phyloP scores from a whole-genome alignment of 352 stramenopile genomes.

The Phytophthora vignae region DNA sequence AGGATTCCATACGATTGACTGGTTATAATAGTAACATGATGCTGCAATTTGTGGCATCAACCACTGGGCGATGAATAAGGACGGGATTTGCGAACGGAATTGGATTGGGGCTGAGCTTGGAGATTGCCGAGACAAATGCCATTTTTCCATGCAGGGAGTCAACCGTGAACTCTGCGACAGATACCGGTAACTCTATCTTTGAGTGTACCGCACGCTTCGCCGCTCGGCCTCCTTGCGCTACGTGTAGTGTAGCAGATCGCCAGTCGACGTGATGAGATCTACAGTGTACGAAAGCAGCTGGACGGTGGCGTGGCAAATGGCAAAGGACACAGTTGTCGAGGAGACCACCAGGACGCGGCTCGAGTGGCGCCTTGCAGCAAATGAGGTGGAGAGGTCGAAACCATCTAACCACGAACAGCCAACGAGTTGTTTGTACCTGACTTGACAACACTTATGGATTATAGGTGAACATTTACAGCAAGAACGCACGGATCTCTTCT shows the following conservation, averaged over 20 bases:
- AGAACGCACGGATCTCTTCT: not conserved
- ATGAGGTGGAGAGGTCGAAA: not conserved
- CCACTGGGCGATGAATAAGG: not conserved
- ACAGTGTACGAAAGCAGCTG: not conserved
- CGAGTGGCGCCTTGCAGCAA: not conserved
- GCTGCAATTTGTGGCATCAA: not conserved
- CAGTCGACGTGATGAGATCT: no score
- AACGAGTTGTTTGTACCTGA: conserved; percentile 4
- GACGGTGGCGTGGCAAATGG: no score
- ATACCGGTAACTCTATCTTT: no score
- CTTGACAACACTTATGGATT: conserved; percentile 8
- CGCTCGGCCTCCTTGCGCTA: no score
- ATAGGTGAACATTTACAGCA: not conserved
- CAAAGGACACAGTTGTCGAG: no score
- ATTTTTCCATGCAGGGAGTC: no score
- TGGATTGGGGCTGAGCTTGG: no score
- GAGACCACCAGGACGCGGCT: not conserved
- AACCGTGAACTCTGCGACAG: no score
- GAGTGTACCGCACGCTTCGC: no score
- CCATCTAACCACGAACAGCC: not conserved
- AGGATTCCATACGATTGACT: not conserved
- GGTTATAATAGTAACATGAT: not conserved
- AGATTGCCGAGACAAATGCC: no score
- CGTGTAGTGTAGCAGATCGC: no score
- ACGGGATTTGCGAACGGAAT: not conserved